phyloP scores from a whole-genome alignment of 2,329 filamentous ascomycete species.

The Colletotrichum coccodes region DNA sequence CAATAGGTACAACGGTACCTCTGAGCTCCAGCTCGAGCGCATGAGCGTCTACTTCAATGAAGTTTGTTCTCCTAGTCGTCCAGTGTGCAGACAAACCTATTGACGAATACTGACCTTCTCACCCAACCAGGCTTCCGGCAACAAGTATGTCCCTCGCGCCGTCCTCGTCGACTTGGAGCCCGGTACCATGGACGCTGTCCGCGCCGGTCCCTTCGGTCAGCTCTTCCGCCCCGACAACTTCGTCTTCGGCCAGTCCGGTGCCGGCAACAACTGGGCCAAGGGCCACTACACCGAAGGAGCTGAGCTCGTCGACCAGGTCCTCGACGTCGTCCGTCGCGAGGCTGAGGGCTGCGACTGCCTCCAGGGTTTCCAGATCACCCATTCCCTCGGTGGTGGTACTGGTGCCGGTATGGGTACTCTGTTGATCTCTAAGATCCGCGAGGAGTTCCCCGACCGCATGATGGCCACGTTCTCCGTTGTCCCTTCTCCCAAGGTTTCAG shows the following conservation, averaged over 20 bases:
- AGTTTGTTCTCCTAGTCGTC: constrained; percentile 48
- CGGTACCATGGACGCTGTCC: constrained; percentile 99
- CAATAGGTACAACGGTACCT: constrained; percentile 92
- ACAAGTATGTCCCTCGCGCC: constrained; percentile 99
- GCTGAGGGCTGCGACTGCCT: constrained; percentile 99
- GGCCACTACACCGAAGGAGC: constrained; percentile 99
- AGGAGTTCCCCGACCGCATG: constrained; percentile 99
- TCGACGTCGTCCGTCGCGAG: constrained; percentile 98
- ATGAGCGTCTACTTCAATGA: constrained; percentile 99
- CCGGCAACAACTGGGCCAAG: constrained; percentile 99
- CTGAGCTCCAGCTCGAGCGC: constrained; percentile 98
- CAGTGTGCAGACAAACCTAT: constrained; percentile 12
- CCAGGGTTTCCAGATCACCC: constrained; percentile 99
- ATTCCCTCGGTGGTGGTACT: constrained; percentile 99
- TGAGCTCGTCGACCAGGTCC: constrained; percentile 96
- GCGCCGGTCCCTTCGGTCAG: constrained; percentile 96
- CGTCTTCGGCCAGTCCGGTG: constrained; percentile 99
- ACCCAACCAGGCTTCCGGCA: constrained; percentile 79
- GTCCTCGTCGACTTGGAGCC: constrained; percentile 99
- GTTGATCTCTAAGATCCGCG: constrained; percentile 99
- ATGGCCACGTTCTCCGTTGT: constrained; percentile 99
- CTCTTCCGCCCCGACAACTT: constrained; percentile 99
- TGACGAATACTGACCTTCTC: constrained; percentile 23
- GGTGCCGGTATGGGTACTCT: constrained; percentile 99
- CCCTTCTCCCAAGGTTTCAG: constrained; percentile 98